Conservation (phyloP, 352 stramenopile species). For the Globisporangium acanthophoron region DNA sequence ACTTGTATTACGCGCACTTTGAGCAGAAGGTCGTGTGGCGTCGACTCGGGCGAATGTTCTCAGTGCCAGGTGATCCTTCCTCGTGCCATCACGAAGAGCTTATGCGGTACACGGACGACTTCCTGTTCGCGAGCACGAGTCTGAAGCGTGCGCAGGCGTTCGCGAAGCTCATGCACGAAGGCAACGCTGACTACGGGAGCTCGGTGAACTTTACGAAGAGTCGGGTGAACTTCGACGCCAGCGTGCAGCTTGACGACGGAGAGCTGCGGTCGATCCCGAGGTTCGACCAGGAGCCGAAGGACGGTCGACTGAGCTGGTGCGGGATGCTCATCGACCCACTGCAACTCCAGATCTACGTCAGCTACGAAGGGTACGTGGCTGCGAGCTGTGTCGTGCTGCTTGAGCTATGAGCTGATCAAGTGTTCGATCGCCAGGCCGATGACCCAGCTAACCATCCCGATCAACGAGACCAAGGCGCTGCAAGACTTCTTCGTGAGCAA, state of each 20-base stretch:
- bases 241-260: neutral
- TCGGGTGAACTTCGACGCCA: constrained; percentile 49
- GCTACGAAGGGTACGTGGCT: constrained; percentile 66
- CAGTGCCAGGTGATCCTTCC: neutral
- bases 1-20: constrained; percentile 78
- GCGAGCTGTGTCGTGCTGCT: neutral
- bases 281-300: constrained; percentile 11
- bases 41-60: constrained; percentile 21
- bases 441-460: constrained; percentile 39
- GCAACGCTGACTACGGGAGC: constrained; percentile 59
- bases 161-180: constrained; percentile 50
- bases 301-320: constrained; percentile 48
- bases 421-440: constrained; percentile 15
- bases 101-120: constrained; percentile 78
- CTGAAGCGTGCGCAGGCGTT: constrained; percentile 43
- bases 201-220: constrained; percentile 53
- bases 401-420: constrained; percentile 7
- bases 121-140: constrained; percentile 62
- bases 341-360: constrained; percentile 56
- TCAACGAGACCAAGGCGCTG: constrained; percentile 51
- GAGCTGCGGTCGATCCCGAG: constrained; percentile 9
- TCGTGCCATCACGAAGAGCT: constrained; percentile 51
- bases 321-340: constrained; percentile 59
- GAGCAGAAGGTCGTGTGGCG: constrained; percentile 56
- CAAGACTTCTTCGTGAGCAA: constrained; percentile 58